Evolutionary conservation across 2,329 filamentous ascomycete species (phyloP).

Genomic region (Fusarium ambrosium): DNA sequence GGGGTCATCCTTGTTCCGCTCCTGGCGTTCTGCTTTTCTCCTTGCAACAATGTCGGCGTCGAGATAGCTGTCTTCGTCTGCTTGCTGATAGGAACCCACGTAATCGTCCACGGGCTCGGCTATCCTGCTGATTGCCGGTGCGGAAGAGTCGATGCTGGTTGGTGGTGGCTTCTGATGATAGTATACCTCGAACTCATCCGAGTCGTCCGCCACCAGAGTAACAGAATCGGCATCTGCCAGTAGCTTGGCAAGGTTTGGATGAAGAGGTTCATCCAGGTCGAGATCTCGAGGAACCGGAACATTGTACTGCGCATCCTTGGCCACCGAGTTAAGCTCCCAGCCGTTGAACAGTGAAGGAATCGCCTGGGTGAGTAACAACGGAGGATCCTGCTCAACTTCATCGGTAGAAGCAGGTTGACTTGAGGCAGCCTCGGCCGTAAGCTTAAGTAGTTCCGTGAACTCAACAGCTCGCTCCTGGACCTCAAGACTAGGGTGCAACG

Average conservation of each 20-base stretch:
- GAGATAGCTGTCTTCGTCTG: slow-evolving; percentile 73
- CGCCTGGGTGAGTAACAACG: slow-evolving; percentile 88
- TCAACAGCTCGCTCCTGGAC: slow-evolving; percentile 96
- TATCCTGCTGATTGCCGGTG: slow-evolving; percentile 68
- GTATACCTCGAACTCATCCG: slow-evolving; percentile 77
- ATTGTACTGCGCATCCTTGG: slow-evolving; percentile 83
- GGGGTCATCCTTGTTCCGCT: slow-evolving; percentile 91
- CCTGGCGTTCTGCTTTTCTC: slow-evolving; percentile 80
- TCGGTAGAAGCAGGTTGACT: slow-evolving; percentile 72
- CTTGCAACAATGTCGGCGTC: slow-evolving; percentile 81
- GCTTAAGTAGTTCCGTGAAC: slow-evolving; percentile 88
- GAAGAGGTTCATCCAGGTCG: slow-evolving; percentile 86
- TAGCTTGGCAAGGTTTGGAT: slow-evolving; percentile 77
- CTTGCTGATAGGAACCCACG: slow-evolving; percentile 70
- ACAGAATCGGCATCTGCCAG: slow-evolving; percentile 71
- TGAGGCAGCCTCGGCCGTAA: slow-evolving; percentile 85
- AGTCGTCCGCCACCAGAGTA: slow-evolving; percentile 64
- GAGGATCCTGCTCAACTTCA: slow-evolving; percentile 73
- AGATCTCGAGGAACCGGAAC: slow-evolving; percentile 83
- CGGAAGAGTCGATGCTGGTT: slow-evolving; percentile 63
- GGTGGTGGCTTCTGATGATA: slow-evolving; percentile 70
- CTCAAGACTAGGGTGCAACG: slow-evolving; percentile 87
- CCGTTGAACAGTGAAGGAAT: slow-evolving; percentile 90
- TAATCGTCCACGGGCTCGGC: slow-evolving; percentile 64
- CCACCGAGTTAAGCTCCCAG: slow-evolving; percentile 92